Base-by-base conservation (phyloP, 352 stramenopile genomes). In the Globisporangium canariense region DNA sequence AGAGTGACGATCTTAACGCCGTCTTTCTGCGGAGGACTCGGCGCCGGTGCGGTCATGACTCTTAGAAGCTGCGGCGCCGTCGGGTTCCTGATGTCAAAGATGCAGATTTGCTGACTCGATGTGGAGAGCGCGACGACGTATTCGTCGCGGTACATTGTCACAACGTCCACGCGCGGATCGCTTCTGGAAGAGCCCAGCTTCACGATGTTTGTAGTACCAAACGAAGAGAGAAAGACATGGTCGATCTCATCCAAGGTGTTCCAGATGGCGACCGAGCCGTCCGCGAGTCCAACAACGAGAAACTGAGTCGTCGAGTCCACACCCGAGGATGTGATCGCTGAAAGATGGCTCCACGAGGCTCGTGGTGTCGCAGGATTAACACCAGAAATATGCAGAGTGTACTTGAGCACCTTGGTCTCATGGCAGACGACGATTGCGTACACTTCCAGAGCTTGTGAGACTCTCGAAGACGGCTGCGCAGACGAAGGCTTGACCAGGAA, bases 241-340 rank as follows among this genome's bases (percentile, higher is more conserved):
- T 86, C 75, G 10, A 60, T 57, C 34, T 88, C 72, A 22, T 74
- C 70, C 10, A 90, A 60, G 16, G 82, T 47, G 60, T 93, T 65
- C 79, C 81, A 91, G 16, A 90, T 69, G 9, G 77, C 63, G 1
- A 83, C 18, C 3, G 75, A 64, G 22, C 83, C 81, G 45, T 86
- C 71, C 3, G 66, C 66, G n/a, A 86, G 75, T 0, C 77, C 77
- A 0, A 87, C 59, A 1, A 61, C 69, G 9, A 90, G 30, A 38
- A 79, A 86, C 47, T 86, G 73, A 11, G 79, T 82, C 36, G 77
- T 82, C 3, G 70, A 40, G 49, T 88, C 78, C 25, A 79, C 55
- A 2, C 50, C 47, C 6, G 76, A 81, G 5, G 67, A 49, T 9
- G 71, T 76, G 40, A 90, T 81, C 4, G 28, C 49, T 9, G 62